Percentiles rank a stretch among this genome's conserved stretches.
Conservation (phyloP, 352 stramenopile genomes). For the Poterioochromonas sp. region DNA sequence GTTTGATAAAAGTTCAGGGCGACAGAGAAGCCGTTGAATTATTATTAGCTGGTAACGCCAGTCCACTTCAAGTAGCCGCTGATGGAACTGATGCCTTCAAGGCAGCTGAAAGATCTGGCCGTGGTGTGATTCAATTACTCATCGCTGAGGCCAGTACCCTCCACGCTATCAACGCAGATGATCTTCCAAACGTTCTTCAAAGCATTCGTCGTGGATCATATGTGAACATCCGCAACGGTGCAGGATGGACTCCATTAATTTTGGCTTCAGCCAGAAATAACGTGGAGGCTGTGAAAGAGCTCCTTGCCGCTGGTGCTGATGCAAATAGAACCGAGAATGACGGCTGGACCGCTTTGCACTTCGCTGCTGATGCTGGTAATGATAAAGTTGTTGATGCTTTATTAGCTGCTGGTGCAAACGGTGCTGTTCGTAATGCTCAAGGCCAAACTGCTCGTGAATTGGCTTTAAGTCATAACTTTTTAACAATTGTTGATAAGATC, state of each 20-base stretch:
- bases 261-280: neutral
- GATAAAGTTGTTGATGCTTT: neutral
- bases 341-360: slow-evolving; percentile 14
- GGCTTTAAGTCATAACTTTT: neutral
- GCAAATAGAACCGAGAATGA: neutral
- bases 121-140: neutral
- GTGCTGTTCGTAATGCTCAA: neutral
- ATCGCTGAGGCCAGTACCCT: neutral
- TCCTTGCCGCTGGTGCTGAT: neutral
- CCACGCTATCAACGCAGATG: neutral
- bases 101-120: neutral
- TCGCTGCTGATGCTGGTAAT: neutral
- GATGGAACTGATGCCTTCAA: neutral
- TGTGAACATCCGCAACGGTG: neutral
- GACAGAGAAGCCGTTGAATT: neutral
- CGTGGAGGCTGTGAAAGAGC: neutral
- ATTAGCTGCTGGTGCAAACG: neutral
- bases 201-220: neutral
- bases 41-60: neutral
- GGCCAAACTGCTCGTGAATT: neutral
- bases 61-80: neutral
- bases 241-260: slow-evolving; percentile 18
- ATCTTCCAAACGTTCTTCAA: neutral
- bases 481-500: neutral
- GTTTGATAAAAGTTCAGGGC: neutral